Conservation (phyloP, 768 basidiomycete species). For the Tylopilus balloui region DNA sequence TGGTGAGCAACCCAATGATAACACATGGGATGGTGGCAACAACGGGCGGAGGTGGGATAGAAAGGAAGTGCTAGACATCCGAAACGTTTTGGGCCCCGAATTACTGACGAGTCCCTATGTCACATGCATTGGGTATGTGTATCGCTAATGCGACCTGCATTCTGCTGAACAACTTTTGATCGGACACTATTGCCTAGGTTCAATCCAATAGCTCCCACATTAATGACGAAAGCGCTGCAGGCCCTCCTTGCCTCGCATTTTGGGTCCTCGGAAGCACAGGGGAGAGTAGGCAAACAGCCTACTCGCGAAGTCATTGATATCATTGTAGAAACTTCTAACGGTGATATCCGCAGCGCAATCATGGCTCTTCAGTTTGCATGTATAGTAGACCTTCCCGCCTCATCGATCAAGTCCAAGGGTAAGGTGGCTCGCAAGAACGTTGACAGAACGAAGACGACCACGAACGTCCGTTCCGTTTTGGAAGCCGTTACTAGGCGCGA, state of each 20-base stretch:
- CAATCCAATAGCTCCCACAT: slow-evolving; percentile 86
- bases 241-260: slow-evolving; percentile 49
- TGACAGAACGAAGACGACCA: slow-evolving; percentile 12
- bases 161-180: background rate
- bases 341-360: slow-evolving; percentile 90
- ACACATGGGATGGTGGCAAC: slow-evolving; percentile 43
- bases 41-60: slow-evolving; percentile 44
- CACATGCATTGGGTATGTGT: slow-evolving; percentile 69
- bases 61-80: slow-evolving; percentile 56
- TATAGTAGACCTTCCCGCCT: slow-evolving; percentile 33
- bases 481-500: slow-evolving; percentile 80
- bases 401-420: slow-evolving; percentile 17
- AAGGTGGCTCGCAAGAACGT: slow-evolving; percentile 32
- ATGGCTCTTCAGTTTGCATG: slow-evolving; percentile 91
- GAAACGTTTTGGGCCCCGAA: slow-evolving; percentile 66
- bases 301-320: slow-evolving; percentile 68
- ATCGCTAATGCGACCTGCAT: background rate
- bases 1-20: slow-evolving; percentile 54
- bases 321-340: slow-evolving; percentile 75
- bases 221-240: slow-evolving; percentile 76
- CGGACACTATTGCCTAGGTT: slow-evolving; percentile 49
- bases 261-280: slow-evolving; percentile 22
- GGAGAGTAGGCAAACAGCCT: slow-evolving; percentile 33
- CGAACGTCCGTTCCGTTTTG: slow-evolving; percentile 40
- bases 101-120: slow-evolving; percentile 70